phyloP scores from a whole-genome alignment of 2,329 filamentous ascomycete species.

The Herpotrichia juniperi region DNA sequence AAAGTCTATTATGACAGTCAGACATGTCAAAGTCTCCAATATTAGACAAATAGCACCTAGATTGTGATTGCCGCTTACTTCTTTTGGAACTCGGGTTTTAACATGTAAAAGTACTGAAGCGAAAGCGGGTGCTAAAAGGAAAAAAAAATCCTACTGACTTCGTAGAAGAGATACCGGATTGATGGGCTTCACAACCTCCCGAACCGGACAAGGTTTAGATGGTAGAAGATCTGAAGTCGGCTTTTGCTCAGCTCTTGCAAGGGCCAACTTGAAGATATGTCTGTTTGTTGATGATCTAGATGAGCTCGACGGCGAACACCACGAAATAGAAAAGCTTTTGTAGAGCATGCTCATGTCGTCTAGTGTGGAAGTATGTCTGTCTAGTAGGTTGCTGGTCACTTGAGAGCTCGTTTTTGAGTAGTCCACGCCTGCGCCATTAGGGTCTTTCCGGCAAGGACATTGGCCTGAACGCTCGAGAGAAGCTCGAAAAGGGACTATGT shows the following conservation, averaged over 20 bases:
- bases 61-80: conserved; percentile 7
- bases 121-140: not conserved
- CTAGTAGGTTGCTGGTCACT: not conserved
- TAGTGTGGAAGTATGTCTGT: not conserved
- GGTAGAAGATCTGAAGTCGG: not conserved
- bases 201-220: not conserved
- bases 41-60: not conserved
- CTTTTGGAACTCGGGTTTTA: conserved; percentile 11
- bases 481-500: not conserved
- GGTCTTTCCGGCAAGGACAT: not conserved
- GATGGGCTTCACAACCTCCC: not conserved
- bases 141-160: not conserved
- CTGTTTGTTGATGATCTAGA: not conserved
- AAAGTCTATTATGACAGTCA: conserved; percentile 44
- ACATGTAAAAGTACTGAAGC: conserved; percentile 9
- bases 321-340: not conserved
- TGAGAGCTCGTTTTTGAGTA: conserved; percentile 1
- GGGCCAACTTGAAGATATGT: not conserved
- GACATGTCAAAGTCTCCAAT: not conserved
- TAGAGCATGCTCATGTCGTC: not conserved
- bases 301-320: not conserved
- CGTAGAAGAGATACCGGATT: not conserved
- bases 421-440: conserved; percentile 1
- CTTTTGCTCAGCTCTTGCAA: not conserved
- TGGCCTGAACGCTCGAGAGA: not conserved